phyloP scores from a whole-genome alignment of 1,284 basidiomycete species.

The Inonotus obliquus region DNA sequence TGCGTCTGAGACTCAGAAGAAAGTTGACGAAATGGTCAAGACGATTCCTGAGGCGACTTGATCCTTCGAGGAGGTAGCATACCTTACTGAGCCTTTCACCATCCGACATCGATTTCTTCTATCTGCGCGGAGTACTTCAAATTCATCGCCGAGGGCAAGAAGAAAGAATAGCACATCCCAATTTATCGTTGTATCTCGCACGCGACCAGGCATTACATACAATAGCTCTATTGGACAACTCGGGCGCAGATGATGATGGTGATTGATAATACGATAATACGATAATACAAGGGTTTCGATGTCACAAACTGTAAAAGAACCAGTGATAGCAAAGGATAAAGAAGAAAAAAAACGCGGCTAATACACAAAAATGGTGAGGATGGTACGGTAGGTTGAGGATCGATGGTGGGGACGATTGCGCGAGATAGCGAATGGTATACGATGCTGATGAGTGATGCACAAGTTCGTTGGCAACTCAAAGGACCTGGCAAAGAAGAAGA shows the following conservation, averaged over 20 bases:
- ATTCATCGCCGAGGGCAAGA: neutral
- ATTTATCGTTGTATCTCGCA: neutral
- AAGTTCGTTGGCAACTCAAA: slow-evolving; percentile 12
- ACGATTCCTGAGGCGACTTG: slow-evolving; percentile 29
- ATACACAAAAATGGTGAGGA: slow-evolving; percentile 3
- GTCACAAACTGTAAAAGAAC: neutral
- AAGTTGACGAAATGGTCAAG: slow-evolving; percentile 63
- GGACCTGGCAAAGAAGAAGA: slow-evolving; percentile 3
- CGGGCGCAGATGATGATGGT: neutral
- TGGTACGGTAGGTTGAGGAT: too few species aligned
- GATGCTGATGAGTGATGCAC: slow-evolving; percentile 21
- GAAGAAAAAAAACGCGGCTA: slow-evolving; percentile 7
- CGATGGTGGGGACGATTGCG: neutral
- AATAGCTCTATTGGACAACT: slow-evolving; percentile 4
- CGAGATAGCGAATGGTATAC: slow-evolving; percentile 20
- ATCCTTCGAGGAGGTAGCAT: neutral
- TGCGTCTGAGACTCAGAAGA: slow-evolving; percentile 66
- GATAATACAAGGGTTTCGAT: slow-evolving; percentile 4
- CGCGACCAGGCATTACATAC: neutral
- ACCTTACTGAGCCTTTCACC: neutral
- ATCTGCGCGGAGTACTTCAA: neutral
- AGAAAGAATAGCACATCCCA: neutral
- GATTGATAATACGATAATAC: too few species aligned
- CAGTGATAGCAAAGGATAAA: neutral
- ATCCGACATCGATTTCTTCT: neutral